phyloP scores from a whole-genome alignment of 1,139 yeast species.

The Eremothecium coryli region DNA sequence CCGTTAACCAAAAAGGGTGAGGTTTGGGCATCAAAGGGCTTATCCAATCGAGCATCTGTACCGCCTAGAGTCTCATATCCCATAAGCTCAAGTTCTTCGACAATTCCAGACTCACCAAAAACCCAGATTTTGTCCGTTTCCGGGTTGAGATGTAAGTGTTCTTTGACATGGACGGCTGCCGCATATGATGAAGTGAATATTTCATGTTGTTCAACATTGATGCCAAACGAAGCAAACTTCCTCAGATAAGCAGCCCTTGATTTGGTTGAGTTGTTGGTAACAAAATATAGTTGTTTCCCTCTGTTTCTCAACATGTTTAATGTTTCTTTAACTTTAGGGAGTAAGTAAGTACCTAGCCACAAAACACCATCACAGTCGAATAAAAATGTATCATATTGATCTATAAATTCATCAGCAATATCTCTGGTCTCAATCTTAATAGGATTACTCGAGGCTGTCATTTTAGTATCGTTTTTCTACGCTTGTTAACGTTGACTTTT shows the following conservation, averaged over 20 bases:
- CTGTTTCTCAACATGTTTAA: constrained; percentile 42
- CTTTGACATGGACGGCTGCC: constrained; percentile 73
- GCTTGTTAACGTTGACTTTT: too few species aligned
- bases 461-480: too few species aligned
- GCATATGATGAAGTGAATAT: constrained; percentile 91
- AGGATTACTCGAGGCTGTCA: constrained; percentile 26
- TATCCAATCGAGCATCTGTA: constrained; percentile 40
- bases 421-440: constrained; percentile 39
- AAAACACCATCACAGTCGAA: constrained; percentile 94
- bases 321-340: constrained; percentile 67
- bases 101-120: constrained; percentile 75
- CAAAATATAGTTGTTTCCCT: constrained; percentile 70
- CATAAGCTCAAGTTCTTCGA: constrained; percentile 54
- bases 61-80: constrained; percentile 76
- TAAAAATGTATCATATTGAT: constrained; percentile 65
- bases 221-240: constrained; percentile 71
- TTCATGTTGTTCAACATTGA: constrained; percentile 56
- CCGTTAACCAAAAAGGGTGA: constrained; percentile 39
- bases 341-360: constrained; percentile 70
- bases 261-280: constrained; percentile 91
- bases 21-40: constrained; percentile 35
- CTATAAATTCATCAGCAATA: constrained; percentile 47
- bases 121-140: constrained; percentile 74
- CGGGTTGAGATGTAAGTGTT: constrained; percentile 58
- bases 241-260: constrained; percentile 66